These are phyloP conservation scores for Penicillium aurantiogriseum DNA, from an alignment of 2,329 filamentous ascomycete species.

Conservation along the genomic window DNA sequence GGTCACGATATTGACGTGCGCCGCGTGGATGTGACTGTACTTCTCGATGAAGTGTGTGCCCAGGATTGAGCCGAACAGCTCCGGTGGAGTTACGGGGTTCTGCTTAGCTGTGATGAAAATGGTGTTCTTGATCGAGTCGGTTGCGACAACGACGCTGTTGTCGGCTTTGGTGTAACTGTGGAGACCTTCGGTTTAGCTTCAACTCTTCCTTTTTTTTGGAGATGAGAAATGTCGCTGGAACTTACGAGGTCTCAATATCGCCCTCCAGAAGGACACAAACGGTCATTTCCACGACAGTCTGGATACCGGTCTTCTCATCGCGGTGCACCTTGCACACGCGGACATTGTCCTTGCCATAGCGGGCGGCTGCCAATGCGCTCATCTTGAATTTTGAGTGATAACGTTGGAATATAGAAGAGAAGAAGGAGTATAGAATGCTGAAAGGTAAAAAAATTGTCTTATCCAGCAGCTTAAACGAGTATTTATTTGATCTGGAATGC, in stretches of 20 bases:
- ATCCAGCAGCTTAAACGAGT: neutral
- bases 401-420: neutral
- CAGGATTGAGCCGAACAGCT: conserved; percentile 83
- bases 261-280: conserved; percentile 91
- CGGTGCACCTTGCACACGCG: conserved; percentile 92
- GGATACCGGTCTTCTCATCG: conserved; percentile 70
- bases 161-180: conserved; percentile 84
- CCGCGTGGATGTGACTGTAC: conserved; percentile 83
- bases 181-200: conserved; percentile 5
- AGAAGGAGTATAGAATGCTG: neutral
- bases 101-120: conserved; percentile 94
- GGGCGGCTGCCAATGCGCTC: conserved; percentile 44
- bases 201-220: neutral
- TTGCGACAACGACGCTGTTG: conserved; percentile 93
- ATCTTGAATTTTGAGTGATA: conserved; percentile 22
- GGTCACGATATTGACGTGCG: conserved; percentile 76
- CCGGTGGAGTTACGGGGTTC: conserved; percentile 85
- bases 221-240: conserved; percentile 12
- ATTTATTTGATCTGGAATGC: conserved; percentile 6
- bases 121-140: conserved; percentile 97
- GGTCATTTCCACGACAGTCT: conserved; percentile 92
- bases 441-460: neutral
- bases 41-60: conserved; percentile 84
- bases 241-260: conserved; percentile 79
- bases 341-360: conserved; percentile 82